Evolutionary conservation across 208 protist species (phyloP).

Genomic region (Naegleria fowleri): DNA sequence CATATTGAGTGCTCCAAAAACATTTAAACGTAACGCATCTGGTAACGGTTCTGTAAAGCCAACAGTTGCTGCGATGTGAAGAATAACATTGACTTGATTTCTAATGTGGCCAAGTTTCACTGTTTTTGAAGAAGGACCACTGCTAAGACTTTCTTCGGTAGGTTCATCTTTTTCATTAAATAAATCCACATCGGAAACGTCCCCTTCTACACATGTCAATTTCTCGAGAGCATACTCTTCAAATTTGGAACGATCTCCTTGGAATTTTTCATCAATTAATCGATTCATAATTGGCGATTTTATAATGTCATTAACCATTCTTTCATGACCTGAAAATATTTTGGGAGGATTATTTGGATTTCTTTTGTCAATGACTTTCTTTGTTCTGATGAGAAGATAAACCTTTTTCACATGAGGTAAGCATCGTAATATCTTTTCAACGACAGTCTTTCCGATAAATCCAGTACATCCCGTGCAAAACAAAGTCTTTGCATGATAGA

Average conservation of each 20-base stretch:
- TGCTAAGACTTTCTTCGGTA: slow-evolving; percentile 13
- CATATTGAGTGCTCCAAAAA: slow-evolving; percentile 64
- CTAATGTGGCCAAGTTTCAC: slow-evolving; percentile 25
- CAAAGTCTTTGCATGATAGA: slow-evolving; percentile 59
- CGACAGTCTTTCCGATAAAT: slow-evolving; percentile 71
- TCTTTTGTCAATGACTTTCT: slow-evolving; percentile 44
- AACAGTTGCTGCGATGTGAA: slow-evolving; percentile 73
- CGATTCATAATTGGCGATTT: not conserved
- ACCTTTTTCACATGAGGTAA: slow-evolving; percentile 60
- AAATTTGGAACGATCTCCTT: not conserved
- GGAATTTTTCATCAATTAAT: not conserved
- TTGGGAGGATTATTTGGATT: not conserved
- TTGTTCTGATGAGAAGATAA: slow-evolving; percentile 68
- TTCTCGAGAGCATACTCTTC: not conserved
- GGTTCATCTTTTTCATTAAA: slow-evolving; percentile 28
- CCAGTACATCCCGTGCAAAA: slow-evolving; percentile 70
- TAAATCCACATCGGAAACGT: not conserved
- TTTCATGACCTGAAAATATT: not conserved
- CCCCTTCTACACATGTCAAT: not conserved
- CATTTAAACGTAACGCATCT: not conserved
- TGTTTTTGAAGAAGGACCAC: not conserved
- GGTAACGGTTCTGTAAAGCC: slow-evolving; percentile 68
- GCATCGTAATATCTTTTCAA: slow-evolving; percentile 64
- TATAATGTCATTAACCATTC: not conserved
- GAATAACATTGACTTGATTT: slow-evolving; percentile 55